Evolutionary conservation across 1,284 basidiomycete genomes (phyloP), one percentile per base, ranked within the genome.

Genomic region (Melampsora americana): DNA sequence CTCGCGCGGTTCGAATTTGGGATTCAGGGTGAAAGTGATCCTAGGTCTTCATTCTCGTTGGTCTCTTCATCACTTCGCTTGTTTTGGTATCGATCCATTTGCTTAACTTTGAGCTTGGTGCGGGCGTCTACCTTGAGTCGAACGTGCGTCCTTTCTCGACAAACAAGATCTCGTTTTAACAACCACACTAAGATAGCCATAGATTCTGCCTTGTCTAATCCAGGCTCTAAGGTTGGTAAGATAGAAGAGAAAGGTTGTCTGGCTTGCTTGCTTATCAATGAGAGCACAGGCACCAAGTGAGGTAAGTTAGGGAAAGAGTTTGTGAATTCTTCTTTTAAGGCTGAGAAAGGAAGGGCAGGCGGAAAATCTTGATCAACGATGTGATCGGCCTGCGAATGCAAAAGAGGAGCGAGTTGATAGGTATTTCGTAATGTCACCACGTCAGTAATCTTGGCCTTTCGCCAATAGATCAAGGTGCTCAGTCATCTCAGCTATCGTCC

Each of bases 391-490:
- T 59, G 53, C 12, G 53, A 28, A 26, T 42, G 65, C 1, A 59
- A 6, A 16, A 64, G 72, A n/a, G 53, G 44, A 46, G 50, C 46
- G 20, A 76, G 60, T 44, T 76, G 73, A 56, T 76, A 76, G 11
- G 66, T 68, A 65, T 76, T 76, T 28, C 66, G 39, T 26, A 76
- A 35, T 23, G 53, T 76, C 9, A 76, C 67, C 42, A 69, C 39
- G 30, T 76, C 73, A n/a, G 60, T 69, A 12, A 76, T 20, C 46
- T 69, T 76, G 7, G 73, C 73, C 26, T 76, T 76, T 28, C 73
- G 66, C 73, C 73, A 76, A 65, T 76, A 68, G 20, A 76, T 39
- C 18, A 76, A 56, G n/a, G 61, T 76, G 73, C n/a, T 64, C 59
- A 26, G 60, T 65, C 66, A 76, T 69, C 48, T 76, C 66, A 48